phyloP scores from a whole-genome alignment of 805 yeast genomes.

The Suhomyces xylopsoci region DNA sequence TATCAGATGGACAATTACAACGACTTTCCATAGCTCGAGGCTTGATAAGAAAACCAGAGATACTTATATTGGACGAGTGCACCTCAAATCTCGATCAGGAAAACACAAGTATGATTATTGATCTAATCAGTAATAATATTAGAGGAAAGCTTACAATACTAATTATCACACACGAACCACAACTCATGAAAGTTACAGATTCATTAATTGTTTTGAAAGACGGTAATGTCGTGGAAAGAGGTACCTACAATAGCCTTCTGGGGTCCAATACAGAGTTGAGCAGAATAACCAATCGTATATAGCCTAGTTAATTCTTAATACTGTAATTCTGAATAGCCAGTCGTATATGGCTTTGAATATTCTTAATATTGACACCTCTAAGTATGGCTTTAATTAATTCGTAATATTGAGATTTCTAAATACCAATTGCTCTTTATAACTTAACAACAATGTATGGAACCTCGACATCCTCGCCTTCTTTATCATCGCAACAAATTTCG shows the following conservation, averaged over 20 bases:
- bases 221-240: slow-evolving; percentile 50
- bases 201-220: slow-evolving; percentile 45
- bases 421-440: slow-evolving; percentile 15
- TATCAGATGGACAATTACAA: slow-evolving; percentile 93
- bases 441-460: slow-evolving; percentile 79
- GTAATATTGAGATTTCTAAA: neutral
- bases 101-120: slow-evolving; percentile 49
- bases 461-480: slow-evolving; percentile 91
- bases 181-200: slow-evolving; percentile 60
- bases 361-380: too few relatives aligned
- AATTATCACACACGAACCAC: slow-evolving; percentile 71
- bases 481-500: slow-evolving; percentile 91
- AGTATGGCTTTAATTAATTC: neutral
- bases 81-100: slow-evolving; percentile 81
- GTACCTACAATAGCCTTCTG: slow-evolving; percentile 30
- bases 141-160: slow-evolving; percentile 41
- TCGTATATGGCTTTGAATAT: too few relatives aligned
- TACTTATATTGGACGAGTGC: slow-evolving; percentile 81
- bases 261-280: slow-evolving; percentile 22
- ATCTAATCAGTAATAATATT: slow-evolving; percentile 41
- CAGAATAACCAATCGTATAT: slow-evolving; percentile 5
- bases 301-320: neutral
- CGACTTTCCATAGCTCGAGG: slow-evolving; percentile 84
- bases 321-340: too few relatives aligned
- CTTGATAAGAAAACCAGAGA: slow-evolving; percentile 58